A percentile compares a stretch with the other conserved stretches of the same genome.
Evolutionary conservation across 2,329 filamentous ascomycete genomes (phyloP).

Genomic region (Colletotrichum cereale): DNA sequence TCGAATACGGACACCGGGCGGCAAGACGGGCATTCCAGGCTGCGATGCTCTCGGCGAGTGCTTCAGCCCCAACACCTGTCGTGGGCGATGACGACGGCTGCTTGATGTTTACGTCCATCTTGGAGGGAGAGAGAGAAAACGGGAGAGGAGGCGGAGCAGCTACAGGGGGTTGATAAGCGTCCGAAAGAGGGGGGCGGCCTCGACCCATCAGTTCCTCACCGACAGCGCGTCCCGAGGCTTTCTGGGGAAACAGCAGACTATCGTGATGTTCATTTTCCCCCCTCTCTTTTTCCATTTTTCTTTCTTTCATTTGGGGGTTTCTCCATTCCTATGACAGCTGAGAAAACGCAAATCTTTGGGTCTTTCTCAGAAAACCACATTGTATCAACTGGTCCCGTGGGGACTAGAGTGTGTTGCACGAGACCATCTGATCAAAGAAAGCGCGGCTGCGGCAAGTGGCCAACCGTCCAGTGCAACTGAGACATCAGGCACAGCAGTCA

Average conservation of each 20-base stretch:
- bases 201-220: conserved; percentile 34
- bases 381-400: not conserved
- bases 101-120: not conserved
- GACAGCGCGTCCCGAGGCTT: conserved; percentile 11
- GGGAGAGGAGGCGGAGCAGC: conserved; percentile 27
- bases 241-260: conserved; percentile 15
- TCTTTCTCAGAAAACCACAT: conserved; percentile 1
- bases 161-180: conserved; percentile 16
- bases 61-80: conserved; percentile 24
- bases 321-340: not conserved
- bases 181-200: conserved; percentile 3
- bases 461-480: conserved; percentile 37
- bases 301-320: too few relatives aligned
- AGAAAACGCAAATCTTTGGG: not conserved
- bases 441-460: conserved; percentile 32
- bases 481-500: conserved; percentile 36
- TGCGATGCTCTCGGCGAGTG: conserved; percentile 25
- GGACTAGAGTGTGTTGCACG: conserved; percentile 3
- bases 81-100: conserved; percentile 34
- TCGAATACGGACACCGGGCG: not conserved
- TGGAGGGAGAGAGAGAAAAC: not conserved
- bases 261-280: not conserved
- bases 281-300: not conserved
- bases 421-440: conserved; percentile 41
- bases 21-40: conserved; percentile 7